Evolutionary conservation across 768 basidiomycete genomes (phyloP).

Genomic region (Symmetrospora coprosmae): DNA sequence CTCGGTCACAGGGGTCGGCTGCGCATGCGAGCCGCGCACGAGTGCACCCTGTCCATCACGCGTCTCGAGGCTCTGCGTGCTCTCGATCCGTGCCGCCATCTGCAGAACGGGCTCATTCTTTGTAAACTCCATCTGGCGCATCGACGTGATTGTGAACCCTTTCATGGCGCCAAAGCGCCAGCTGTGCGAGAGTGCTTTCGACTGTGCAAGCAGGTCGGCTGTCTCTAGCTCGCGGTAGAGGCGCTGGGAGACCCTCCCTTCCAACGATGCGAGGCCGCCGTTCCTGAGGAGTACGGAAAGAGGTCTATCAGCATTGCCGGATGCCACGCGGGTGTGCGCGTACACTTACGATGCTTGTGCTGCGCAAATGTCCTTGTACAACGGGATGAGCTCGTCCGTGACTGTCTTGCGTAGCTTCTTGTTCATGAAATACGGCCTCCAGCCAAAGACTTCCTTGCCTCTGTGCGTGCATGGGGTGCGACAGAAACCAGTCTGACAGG

Average conservation of each 20-base stretch:
- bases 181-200: not conserved
- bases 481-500: not conserved
- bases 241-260: not conserved
- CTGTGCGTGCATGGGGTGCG: not conserved
- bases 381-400: not conserved
- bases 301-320: not conserved
- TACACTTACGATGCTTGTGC: not conserved
- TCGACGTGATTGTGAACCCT: not conserved
- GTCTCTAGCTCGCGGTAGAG: not conserved
- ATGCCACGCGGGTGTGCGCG: not conserved
- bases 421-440: not conserved
- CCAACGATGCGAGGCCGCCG: not conserved
- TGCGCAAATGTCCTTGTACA: not conserved
- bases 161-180: not conserved
- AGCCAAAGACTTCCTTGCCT: not conserved
- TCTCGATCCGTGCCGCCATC: not conserved
- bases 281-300: not conserved
- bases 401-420: not conserved
- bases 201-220: not conserved
- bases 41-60: not conserved
- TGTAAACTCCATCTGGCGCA: not conserved
- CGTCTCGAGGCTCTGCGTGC: conserved; percentile 11
- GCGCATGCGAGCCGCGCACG: not conserved
- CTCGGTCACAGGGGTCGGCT: not conserved
- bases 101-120: not conserved